Evolutionary conservation across 2,329 filamentous ascomycete species (phyloP).

Genomic region (Venturia carpophila): DNA sequence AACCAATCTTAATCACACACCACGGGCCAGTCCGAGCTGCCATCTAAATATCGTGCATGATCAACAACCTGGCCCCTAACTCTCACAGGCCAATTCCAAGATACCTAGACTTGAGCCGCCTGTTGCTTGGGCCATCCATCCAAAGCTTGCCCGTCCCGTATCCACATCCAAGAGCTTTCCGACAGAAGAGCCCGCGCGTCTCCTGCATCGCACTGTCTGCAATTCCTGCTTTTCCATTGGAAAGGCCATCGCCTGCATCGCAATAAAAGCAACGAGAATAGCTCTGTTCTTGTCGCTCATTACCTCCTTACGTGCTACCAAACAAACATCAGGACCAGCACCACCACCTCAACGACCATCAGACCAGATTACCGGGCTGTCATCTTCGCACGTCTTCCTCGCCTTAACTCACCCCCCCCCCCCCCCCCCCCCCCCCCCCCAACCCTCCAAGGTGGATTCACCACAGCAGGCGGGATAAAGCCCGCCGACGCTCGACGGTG

Average conservation of each 20-base stretch:
- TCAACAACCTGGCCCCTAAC: background rate
- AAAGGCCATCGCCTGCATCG: background rate
- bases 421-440: too few species aligned
- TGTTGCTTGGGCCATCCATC: background rate
- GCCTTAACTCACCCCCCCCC: background rate
- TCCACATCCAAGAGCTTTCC: background rate
- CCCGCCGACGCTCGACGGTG: slow-evolving; percentile 19
- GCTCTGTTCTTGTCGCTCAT: background rate
- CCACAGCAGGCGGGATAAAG: slow-evolving; percentile 15
- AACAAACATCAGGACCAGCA: slow-evolving; percentile 1
- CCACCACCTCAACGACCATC: background rate
- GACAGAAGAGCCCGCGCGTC: background rate
- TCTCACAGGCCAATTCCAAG: background rate
- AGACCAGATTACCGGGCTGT: background rate
- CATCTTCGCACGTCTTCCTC: background rate
- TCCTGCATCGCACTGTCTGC: background rate
- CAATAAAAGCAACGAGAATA: background rate
- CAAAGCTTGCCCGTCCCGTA: background rate
- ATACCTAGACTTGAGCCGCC: background rate
- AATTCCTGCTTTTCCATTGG: background rate
- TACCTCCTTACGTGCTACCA: slow-evolving; percentile 5
- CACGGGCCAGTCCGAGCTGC: slow-evolving; percentile 14
- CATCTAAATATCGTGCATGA: slow-evolving; percentile 20
- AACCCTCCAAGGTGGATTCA: slow-evolving; percentile 18
- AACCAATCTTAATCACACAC: slow-evolving; percentile 10